These are phyloP conservation scores for Solanum rostratum DNA, from an alignment of 257 asterid species.

Conservation along the genomic window DNA sequence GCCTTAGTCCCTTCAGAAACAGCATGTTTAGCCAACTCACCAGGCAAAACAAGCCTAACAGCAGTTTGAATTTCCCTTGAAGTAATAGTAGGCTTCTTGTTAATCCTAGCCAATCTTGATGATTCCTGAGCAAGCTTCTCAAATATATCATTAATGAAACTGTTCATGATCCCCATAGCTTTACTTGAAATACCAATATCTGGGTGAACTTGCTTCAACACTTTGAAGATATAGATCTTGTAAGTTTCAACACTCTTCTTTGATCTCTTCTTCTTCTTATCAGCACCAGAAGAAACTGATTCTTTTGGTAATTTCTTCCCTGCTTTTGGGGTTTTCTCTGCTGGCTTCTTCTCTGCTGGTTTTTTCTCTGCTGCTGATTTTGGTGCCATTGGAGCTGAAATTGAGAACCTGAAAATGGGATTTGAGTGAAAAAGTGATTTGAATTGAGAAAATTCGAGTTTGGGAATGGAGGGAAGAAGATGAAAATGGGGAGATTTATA, in stretches of 20 bases:
- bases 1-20: neutral
- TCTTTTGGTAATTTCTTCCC: neutral
- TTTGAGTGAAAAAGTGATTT: neutral
- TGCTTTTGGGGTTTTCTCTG: neutral
- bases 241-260: neutral
- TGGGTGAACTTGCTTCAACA: neutral
- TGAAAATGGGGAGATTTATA: neutral
- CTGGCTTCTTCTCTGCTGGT: neutral
- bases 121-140: neutral
- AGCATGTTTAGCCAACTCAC: slow-evolving; percentile 1
- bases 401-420: neutral
- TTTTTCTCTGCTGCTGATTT: neutral
- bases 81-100: neutral
- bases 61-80: slow-evolving; percentile 1
- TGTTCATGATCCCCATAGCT: neutral
- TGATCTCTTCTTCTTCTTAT: neutral
- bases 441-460: neutral
- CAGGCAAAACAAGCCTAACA: neutral
- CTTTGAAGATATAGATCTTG: neutral
- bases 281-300: neutral
- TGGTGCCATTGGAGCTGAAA: neutral
- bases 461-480: neutral
- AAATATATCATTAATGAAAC: neutral
- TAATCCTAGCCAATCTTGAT: neutral
- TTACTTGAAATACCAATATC: neutral